Percentiles rank a stretch among this genome's conserved stretches.
Evolutionary conservation across 2,329 filamentous ascomycete species (phyloP).

Genomic region (Hymenotorrendiella dingleyae): DNA sequence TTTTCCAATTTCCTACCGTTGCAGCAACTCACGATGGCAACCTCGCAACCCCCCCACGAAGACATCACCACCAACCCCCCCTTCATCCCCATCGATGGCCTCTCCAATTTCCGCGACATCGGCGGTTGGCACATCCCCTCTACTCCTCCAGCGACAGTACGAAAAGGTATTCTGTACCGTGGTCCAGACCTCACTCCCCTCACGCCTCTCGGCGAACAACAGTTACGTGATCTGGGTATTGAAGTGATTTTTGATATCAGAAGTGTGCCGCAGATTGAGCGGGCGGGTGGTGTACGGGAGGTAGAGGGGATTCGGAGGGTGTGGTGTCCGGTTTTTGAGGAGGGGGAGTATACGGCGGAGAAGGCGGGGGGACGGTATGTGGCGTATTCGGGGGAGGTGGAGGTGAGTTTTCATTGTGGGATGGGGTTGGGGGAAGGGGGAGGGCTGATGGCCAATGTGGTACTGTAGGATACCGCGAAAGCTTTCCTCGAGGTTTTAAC

Average conservation of each 20-base stretch:
- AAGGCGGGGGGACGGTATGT: constrained; percentile 54
- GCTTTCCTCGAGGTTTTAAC: constrained; percentile 58
- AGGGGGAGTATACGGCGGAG: constrained; percentile 55
- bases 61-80: constrained; percentile 30
- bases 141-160: constrained; percentile 35
- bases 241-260: constrained; percentile 62
- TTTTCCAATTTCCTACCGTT: no score
- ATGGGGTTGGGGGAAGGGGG: not conserved
- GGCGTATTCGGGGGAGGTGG: constrained; percentile 50
- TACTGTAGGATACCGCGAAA: constrained; percentile 51
- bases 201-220: constrained; percentile 44
- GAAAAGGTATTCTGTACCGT: constrained; percentile 54
- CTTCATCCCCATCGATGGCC: constrained; percentile 46
- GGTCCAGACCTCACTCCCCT: constrained; percentile 60
- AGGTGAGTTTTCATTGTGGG: constrained; percentile 26
- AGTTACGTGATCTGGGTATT: constrained; percentile 50
- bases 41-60: no score
- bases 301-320: constrained; percentile 46
- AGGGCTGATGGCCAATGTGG: not conserved
- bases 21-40: no score
- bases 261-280: constrained; percentile 52
- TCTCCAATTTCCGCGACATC: constrained; percentile 62
- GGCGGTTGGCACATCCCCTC: constrained; percentile 44
- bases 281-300: constrained; percentile 36
- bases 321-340: constrained; percentile 59